Evolutionary conservation across 2,329 filamentous ascomycete species (phyloP), one percentile per base, ranked within the genome.

Genomic region (Fusarium staphyleae): DNA sequence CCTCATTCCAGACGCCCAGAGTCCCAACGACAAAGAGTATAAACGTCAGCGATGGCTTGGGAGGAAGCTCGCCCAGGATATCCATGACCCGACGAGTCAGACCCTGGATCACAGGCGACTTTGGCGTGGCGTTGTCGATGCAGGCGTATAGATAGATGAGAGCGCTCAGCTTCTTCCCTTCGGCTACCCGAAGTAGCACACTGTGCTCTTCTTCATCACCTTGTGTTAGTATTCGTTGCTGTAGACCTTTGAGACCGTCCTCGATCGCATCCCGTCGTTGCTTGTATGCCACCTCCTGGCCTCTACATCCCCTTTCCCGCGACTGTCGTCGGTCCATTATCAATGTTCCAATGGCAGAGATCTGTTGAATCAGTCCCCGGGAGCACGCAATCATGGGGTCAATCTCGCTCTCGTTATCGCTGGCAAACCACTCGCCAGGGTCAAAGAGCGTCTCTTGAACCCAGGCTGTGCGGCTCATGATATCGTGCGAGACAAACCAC

Each of bases 381-480:
- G 48, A 51, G 16, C 48, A 51, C n/a, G 41, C 41, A 13, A 51
- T 51, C 34, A 51, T 46, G 6, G 28, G 32, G 26, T 51, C 48
- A 12, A 51, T 51, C 41, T 51, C 48, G 1, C 33, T 32, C 11
- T 47, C 48, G 41, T 51, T 42, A 8, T 51, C 48, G 13, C 48
- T 43, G 7, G 48, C 48, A n/a, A 51, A 51, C 48, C 48, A 52
- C 35, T 52, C 48, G 28, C 48, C 40, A 4, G 48, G 48, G 14
- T 52, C 48, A 22, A 52, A 52, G 3, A 52, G 42, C 1, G 48
- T 52, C 3, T 52, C 48, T 11, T 47, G 41, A 16, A 47, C 47
- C 48, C 42, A 52, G n/a, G 48, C 42, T 8, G 42, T 52, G 13
- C 48, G 42, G 35, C 42, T 52, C 48, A 52, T 52, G 13, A 52